phyloP scores from a whole-genome alignment of 257 asterid species.

The Salvia rosmarinus region DNA sequence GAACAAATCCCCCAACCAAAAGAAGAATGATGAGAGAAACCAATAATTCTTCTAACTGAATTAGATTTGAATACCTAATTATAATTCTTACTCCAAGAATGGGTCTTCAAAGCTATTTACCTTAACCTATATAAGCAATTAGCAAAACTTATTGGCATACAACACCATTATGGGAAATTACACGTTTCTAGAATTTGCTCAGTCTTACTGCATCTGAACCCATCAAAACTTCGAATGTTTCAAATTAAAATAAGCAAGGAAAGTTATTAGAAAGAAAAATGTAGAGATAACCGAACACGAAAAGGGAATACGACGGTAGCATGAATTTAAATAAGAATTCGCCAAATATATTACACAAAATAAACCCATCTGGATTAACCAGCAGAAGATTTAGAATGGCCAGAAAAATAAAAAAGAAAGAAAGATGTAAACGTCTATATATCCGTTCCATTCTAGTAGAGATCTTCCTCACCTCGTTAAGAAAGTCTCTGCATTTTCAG shows the following conservation, averaged over 20 bases:
- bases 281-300: slow-evolving; percentile 22
- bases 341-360: background rate
- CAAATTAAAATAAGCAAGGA: background rate
- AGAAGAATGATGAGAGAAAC: background rate
- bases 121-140: background rate
- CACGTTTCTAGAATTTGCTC: slow-evolving; percentile 1
- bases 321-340: slow-evolving; percentile 10
- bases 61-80: slow-evolving; percentile 8
- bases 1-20: slow-evolving; percentile 20
- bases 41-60: slow-evolving; percentile 8
- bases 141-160: background rate
- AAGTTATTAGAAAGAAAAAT: background rate
- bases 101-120: slow-evolving; percentile 1
- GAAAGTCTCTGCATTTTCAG: slow-evolving; percentile 32
- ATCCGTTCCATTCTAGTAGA: slow-evolving; percentile 1
- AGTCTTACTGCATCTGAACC: slow-evolving; percentile 26
- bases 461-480: slow-evolving; percentile 43
- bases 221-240: slow-evolving; percentile 12
- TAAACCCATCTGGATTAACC: slow-evolving; percentile 29
- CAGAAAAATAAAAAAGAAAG: background rate
- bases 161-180: background rate
- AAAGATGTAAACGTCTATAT: background rate
- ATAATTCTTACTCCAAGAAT: slow-evolving; percentile 13
- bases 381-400: background rate
- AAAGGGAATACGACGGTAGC: background rate